Evolutionary conservation across 2,329 filamentous ascomycete species (phyloP), one percentile per base, ranked within the genome.

Genomic region (Daldinia eschscholtzii): DNA sequence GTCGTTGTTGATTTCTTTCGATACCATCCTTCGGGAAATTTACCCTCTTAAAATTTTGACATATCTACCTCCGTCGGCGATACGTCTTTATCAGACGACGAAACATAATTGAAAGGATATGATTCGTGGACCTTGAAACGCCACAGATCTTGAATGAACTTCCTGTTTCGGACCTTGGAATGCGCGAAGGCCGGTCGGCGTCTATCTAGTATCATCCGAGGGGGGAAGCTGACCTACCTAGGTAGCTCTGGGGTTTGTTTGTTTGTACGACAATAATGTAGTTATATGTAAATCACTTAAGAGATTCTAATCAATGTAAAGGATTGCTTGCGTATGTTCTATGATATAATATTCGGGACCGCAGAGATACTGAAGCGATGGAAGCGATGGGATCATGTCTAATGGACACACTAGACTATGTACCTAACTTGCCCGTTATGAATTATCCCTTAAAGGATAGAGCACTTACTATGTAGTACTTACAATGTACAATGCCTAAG

Each of bases 81-180:
- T 52, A 50, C 15, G 30, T 55, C 2, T 50, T 50, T 37, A 23
- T 37, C 30, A 55, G 37, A 12, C 5, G 50, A 55, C 50, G n/a
- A 37, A 23, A n/a, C 4, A 18, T 18, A 30, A 55, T 33, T 55
- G 37, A 55, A 37, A 15, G 12, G 37, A n/a, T 9, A 57, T 57
- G 39, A 41, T 57, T 44, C 15, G 55, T 9, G n/a, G 10, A 7
- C 37, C 23, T 23, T 37, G 37, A 44, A 37, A 44, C 55, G 55
- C 55, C 55, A 57, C 55, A 57, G 5, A n/a, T 33, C 13, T 30
- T 44, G 26, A 42, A 42, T 46, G 9, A 13, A 30, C 55, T 33
- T 57, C 44, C 35, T 35, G 58, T 39, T 53, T 41, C 58, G 58
- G 58, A 53, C 58, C 26, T 53, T 18, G 23, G n/a, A 46, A 52